Evolutionary conservation across 306 rosid genomes (phyloP), one percentile per base, ranked within the genome.

Genomic region (Lotus japonicus): DNA sequence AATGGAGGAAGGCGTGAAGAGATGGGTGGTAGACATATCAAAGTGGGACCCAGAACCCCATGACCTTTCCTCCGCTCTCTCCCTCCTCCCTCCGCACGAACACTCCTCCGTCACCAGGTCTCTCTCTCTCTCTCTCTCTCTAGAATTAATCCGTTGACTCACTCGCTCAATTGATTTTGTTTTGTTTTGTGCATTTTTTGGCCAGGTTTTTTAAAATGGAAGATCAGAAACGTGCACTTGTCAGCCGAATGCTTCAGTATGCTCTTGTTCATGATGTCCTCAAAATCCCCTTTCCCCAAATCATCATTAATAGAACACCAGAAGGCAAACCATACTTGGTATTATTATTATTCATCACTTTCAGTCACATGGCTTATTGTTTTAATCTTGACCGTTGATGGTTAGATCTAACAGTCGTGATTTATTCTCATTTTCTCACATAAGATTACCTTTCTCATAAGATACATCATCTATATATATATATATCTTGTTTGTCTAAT

Each of bases 271-370:
- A 72, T 68, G 64, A 88, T 62, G 73, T 86, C 16, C 14, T 84
- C 75, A 73, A 74, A 48, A 83, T 86, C 69, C 91, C 92, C 11
- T 76, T 16, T 65, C 38, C 69, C 33, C 80, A 83, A 51, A 84
- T 89, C 57, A 23, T 79, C 75, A 89, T 92, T 21, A 68, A 88
- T 58, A 81, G 91, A 52, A 92, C 98, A 13, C 16, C 56, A 21
- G 85, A 92, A 71, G 95, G 95, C 35, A 92, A 92, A 76, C 98
- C 98, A 4, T 92, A 80, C 74, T 77, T 87, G 89, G 31, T n/a
- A n/a, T 26, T 1, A 2, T 3, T 3, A 26, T 26, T 21, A 21
- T n/a, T n/a, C n/a, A n/a, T n/a, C n/a, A n/a, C n/a, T n/a, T n/a
- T n/a, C n/a, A n/a, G n/a, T n/a, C n/a, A n/a, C n/a, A n/a, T n/a